Conservation (phyloP, 306 rosid species). For the Coriaria nepalensis region DNA sequence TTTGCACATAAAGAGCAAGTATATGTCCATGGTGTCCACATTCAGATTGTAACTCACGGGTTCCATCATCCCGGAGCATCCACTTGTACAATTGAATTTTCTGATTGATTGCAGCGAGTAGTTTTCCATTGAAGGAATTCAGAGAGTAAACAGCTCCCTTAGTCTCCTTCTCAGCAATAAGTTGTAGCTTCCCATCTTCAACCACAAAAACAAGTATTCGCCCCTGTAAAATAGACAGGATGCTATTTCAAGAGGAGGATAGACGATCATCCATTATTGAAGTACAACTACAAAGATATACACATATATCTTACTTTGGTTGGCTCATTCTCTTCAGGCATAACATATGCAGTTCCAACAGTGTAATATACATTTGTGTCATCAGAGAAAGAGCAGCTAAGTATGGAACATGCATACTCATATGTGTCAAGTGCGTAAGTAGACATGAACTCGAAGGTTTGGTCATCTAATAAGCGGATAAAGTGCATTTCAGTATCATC, state of each 20-base stretch:
- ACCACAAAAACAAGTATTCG: slow-evolving; percentile 84
- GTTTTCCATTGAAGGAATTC: slow-evolving; percentile 89
- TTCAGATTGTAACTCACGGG: slow-evolving; percentile 90
- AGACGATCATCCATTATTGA: neutral
- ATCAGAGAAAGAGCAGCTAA: slow-evolving; percentile 98
- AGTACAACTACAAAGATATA: slow-evolving; percentile 3
- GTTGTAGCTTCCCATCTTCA: slow-evolving; percentile 94
- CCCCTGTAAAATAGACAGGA: slow-evolving; percentile 37
- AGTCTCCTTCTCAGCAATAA: slow-evolving; percentile 93
- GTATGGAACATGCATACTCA: slow-evolving; percentile 78
- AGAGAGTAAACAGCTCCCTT: slow-evolving; percentile 90
- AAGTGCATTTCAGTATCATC: slow-evolving; percentile 84
- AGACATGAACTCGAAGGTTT: slow-evolving; percentile 79
- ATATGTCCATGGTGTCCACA: slow-evolving; percentile 99
- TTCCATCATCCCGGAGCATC: slow-evolving; percentile 93
- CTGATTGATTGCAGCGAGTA: slow-evolving; percentile 96
- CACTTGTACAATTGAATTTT: slow-evolving; percentile 95
- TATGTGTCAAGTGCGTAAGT: slow-evolving; percentile 76
- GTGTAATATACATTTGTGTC: slow-evolving; percentile 83
- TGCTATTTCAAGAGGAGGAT: slow-evolving; percentile 7
- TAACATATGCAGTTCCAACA: slow-evolving; percentile 90
- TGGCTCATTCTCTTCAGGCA: slow-evolving; percentile 96
- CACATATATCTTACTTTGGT: slow-evolving; percentile 42
- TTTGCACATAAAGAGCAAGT: slow-evolving; percentile 91
- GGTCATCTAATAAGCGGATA: slow-evolving; percentile 90